These are phyloP conservation scores for Saccharomyces pastorianus DNA, from an alignment of 1,139 yeast genomes.

Conservation along the genomic window DNA sequence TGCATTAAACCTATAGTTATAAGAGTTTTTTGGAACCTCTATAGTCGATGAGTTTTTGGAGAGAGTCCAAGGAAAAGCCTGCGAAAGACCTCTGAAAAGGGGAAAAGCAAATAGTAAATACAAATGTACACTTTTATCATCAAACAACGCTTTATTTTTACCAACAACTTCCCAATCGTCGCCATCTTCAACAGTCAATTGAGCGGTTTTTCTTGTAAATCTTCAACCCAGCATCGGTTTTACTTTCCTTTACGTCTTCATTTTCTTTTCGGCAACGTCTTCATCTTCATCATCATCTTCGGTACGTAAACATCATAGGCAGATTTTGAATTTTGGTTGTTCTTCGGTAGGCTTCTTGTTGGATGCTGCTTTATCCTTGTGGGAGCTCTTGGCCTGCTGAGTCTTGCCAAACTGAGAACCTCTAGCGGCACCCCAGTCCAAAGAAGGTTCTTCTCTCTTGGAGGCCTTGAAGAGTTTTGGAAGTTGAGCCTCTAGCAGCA, in stretches of 20 bases:
- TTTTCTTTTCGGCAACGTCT: conserved; percentile 19
- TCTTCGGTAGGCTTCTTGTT: conserved; percentile 28
- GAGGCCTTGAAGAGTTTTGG: conserved; percentile 27
- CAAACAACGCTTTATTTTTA: conserved; percentile 30
- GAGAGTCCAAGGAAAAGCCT: too few species aligned
- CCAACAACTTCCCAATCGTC: conserved; percentile 65
- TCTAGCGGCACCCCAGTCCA: conserved; percentile 26
- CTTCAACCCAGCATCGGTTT: conserved; percentile 23
- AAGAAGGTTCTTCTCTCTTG: conserved; percentile 1
- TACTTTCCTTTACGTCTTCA: conserved; percentile 14
- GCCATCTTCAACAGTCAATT: conserved; percentile 28
- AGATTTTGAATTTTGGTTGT: conserved; percentile 43
- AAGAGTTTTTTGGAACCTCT: too few species aligned
- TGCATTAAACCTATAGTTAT: too few species aligned
- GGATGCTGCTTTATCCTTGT: conserved; percentile 19
- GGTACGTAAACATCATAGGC: conserved; percentile 53
- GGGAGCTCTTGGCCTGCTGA: conserved; percentile 15
- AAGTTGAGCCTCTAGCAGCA: conserved; percentile 36
- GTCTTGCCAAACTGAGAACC: conserved; percentile 23
- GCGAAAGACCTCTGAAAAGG: too few species aligned
- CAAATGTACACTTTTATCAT: neutral
- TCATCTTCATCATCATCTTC: conserved; percentile 58
- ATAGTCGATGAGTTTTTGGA: too few species aligned
- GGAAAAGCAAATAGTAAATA: neutral
- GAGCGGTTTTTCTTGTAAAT: conserved; percentile 41